Evolutionary conservation across 164 flowering plant species (phyloP), one percentile per base, ranked within the genome.

Genomic region (Stephania cephalantha): DNA sequence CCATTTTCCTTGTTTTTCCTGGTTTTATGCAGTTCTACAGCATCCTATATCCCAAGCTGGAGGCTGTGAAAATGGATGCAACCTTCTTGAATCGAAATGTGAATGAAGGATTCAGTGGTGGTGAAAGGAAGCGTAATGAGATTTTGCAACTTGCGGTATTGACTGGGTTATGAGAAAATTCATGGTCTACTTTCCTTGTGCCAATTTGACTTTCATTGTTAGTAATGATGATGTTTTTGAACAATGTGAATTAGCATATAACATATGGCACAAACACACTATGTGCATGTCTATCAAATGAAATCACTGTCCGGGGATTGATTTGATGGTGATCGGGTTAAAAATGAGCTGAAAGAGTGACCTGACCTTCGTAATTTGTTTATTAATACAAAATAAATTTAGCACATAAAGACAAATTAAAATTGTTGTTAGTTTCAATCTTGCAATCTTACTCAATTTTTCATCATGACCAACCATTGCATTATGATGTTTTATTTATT

Each of bases 21-120:
- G 5, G 1, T 61, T 61, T 20, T 66, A 77, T 89, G 87, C 94
- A 96, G 98, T 92, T 92, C 75, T 92, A 76, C 83, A 86, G 83
- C 13, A 83, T 87, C 78, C 44, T 93, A 42, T 74, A 70, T 73
- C 86, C 87, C 30, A 92, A 94, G 85, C 94, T 96, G 45, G 88
- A 84, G 44, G 79, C 86, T 66, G 90, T 96, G 81, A 96, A 94
- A 72, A 94, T 96, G 96, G 88, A 92, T 83, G 65, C 80, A 44
- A 91, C 83, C 75, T 94, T 93, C 75, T 84, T 96, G 77, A 83
- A 91, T 74, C 86, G 99, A 83, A 96, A 94, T 84, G 99, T 96
- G 46, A 96, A 96, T 85, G 98, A 94, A 93, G 99, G 99, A 75
- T 96, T 96, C 74, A 96, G 99, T 78, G 99, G 99, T 69, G 99